These are phyloP conservation scores for Lipomyces oligophaga DNA, from an alignment of 805 yeast genomes.

Conservation along the genomic window DNA sequence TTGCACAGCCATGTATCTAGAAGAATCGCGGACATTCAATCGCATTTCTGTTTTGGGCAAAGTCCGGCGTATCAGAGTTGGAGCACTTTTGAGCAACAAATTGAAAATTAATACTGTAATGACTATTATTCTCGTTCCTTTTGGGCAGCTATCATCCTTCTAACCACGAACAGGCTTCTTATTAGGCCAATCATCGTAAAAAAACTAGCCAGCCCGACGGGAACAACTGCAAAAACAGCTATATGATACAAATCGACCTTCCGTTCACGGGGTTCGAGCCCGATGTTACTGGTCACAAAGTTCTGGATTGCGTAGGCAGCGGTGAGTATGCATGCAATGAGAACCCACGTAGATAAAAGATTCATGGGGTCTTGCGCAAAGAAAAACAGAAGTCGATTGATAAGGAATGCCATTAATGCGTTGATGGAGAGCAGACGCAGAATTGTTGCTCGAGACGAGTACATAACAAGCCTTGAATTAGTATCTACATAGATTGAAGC, in stretches of 20 bases:
- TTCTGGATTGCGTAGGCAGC: conserved; percentile 77
- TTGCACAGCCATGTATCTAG: too few species aligned
- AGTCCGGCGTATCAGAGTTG: too few species aligned
- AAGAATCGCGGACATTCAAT: too few species aligned
- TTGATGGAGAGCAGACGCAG: conserved; percentile 82
- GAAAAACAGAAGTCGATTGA: conserved; percentile 64
- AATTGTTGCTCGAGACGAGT: conserved; percentile 83
- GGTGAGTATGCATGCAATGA: conserved; percentile 76
- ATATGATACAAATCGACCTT: conserved; percentile 72
- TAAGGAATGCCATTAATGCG: conserved; percentile 60
- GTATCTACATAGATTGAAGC: background rate
- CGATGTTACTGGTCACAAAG: conserved; percentile 68
- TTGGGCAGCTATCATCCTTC: too few species aligned
- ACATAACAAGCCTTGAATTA: conserved; percentile 65
- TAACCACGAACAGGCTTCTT: conserved; percentile 38
- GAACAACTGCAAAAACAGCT: conserved; percentile 96
- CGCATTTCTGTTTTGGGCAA: too few species aligned
- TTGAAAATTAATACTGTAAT: too few species aligned
- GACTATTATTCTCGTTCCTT: too few species aligned
- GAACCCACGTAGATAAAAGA: conserved; percentile 84
- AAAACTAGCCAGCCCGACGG: conserved; percentile 92
- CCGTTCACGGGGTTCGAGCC: conserved; percentile 47
- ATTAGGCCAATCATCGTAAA: conserved; percentile 83
- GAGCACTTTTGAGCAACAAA: too few species aligned
- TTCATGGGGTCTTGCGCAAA: conserved; percentile 69